Conservation (phyloP, 441 rosid genomes). For the Adansonia madagascariensis region DNA sequence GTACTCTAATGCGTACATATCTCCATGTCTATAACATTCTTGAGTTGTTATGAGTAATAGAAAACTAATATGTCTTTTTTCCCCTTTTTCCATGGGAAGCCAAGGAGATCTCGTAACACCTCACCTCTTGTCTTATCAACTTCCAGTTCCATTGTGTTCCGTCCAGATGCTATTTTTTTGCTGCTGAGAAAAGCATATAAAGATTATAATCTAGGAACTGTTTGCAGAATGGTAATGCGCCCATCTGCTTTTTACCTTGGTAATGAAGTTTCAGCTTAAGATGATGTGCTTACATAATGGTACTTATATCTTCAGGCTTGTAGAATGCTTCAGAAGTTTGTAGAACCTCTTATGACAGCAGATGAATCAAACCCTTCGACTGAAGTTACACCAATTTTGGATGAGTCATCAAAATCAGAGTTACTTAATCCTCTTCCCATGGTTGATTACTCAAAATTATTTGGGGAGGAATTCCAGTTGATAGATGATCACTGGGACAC, state of each 20-base stretch:
- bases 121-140: constrained; percentile 48
- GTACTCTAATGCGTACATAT: not conserved
- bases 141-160: constrained; percentile 60
- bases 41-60: not conserved
- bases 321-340: constrained; percentile 64
- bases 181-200: constrained; percentile 71
- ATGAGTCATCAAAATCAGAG: constrained; percentile 53
- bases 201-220: constrained; percentile 63
- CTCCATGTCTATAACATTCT: not conserved
- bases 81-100: constrained; percentile 48
- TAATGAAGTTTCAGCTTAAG: constrained; percentile 25
- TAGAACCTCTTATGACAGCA: constrained; percentile 51
- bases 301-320: constrained; percentile 56
- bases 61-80: constrained; percentile 23
- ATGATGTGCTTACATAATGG: constrained; percentile 30
- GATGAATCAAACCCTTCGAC: constrained; percentile 39
- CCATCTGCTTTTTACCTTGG: constrained; percentile 29
- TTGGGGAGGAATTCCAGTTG: constrained; percentile 74
- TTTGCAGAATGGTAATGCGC: constrained; percentile 66
- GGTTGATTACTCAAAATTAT: constrained; percentile 69
- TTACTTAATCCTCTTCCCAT: constrained; percentile 41
- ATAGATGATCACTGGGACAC: constrained; percentile 59
- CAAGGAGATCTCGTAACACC: constrained; percentile 66
- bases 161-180: constrained; percentile 66
- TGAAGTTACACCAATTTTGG: constrained; percentile 47